phyloP scores from a whole-genome alignment of 169 alveolate genomes.

The Besnoitia besnoiti region DNA sequence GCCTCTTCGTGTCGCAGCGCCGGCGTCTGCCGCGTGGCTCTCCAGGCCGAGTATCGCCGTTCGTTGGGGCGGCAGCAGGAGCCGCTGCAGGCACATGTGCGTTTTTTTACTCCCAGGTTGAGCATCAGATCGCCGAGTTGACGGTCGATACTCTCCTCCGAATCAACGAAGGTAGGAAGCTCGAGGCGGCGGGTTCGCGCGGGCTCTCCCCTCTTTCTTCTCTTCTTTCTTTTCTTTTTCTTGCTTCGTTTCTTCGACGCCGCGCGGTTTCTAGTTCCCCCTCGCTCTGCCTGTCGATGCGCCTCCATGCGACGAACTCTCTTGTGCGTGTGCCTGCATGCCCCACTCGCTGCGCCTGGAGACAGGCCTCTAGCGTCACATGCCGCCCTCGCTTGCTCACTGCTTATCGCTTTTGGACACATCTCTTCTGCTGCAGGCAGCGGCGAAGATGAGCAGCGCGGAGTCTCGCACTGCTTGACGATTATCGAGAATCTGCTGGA shows the following conservation, averaged over 20 bases:
- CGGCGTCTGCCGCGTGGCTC: no score
- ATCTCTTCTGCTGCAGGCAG: constrained; percentile 40
- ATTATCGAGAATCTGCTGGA: constrained; percentile 73
- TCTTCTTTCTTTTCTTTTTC: not conserved
- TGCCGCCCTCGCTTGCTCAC: not conserved
- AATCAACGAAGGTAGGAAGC: constrained; percentile 73
- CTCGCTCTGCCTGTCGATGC: no score
- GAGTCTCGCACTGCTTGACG: constrained; percentile 72
- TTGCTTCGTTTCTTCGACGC: not conserved
- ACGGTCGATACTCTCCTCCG: constrained; percentile 61
- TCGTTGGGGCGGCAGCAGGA: no score
- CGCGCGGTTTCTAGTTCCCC: not conserved
- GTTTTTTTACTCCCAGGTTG: not conserved
- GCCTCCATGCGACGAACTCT: not conserved
- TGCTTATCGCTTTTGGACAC: not conserved
- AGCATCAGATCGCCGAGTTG: constrained; percentile 33
- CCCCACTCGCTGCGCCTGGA: no score
- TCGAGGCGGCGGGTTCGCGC: not conserved
- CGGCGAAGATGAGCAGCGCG: constrained; percentile 76
- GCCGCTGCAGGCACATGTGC: no score
- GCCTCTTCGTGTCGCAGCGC: no score
- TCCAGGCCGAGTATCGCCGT: no score
- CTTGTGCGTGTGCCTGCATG: not conserved
- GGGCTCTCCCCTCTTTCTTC: not conserved
- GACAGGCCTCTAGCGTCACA: no score